A percentile compares a stretch with the other conserved stretches of the same genome.
phyloP scores from a whole-genome alignment of 176 grass and related monocot genomes.

The Aegilops sharonensis region DNA sequence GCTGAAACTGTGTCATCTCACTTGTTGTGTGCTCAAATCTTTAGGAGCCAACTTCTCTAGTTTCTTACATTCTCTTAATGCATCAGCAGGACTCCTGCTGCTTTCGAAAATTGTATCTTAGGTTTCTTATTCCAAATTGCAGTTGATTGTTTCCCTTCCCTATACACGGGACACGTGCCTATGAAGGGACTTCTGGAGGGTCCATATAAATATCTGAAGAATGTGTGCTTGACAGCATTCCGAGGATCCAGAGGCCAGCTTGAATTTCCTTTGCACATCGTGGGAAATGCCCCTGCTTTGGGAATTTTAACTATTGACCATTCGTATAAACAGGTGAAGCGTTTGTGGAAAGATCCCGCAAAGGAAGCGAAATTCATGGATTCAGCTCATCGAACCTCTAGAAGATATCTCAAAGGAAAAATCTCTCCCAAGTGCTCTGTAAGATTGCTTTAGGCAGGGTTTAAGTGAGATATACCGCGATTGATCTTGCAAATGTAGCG shows the following conservation, averaged over 20 bases:
- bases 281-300: background rate
- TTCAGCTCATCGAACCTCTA: background rate
- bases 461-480: background rate
- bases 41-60: background rate
- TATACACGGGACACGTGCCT: background rate
- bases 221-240: background rate
- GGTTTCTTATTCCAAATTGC: background rate
- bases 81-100: background rate
- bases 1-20: no score
- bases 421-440: background rate
- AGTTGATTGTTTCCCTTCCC: background rate
- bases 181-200: background rate
- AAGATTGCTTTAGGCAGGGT: background rate
- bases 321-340: background rate
- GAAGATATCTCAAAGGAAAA: background rate
- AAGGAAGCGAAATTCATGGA: background rate
- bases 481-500: background rate
- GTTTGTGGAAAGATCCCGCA: background rate
- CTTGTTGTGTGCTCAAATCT: background rate
- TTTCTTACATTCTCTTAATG: background rate
- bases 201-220: background rate
- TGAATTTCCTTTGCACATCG: background rate
- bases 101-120: background rate
- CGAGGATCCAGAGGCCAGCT: background rate
- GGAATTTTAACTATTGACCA: background rate